These are phyloP conservation scores for Myochromella boudieri DNA, from an alignment of 768 basidiomycete genomes.

Conservation along the genomic window DNA sequence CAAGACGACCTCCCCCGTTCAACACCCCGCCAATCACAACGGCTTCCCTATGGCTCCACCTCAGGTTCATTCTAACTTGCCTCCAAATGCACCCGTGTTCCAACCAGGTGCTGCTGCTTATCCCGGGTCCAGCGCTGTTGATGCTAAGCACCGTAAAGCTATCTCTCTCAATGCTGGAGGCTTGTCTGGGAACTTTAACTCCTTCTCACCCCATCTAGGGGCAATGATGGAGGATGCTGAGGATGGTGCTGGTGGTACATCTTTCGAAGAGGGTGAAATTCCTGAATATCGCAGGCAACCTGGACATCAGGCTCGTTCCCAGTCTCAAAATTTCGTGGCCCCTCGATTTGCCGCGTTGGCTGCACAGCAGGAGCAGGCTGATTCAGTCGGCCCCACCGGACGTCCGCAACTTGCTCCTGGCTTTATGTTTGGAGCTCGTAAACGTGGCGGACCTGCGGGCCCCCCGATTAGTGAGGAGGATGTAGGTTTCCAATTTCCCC, in stretches of 20 bases:
- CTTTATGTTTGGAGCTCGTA: constrained; percentile 85
- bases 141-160: constrained; percentile 80
- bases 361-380: constrained; percentile 67
- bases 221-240: constrained; percentile 84
- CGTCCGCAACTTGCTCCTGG: constrained; percentile 89
- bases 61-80: constrained; percentile 52
- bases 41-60: constrained; percentile 45
- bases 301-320: constrained; percentile 69
- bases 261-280: constrained; percentile 81
- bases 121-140: constrained; percentile 45
- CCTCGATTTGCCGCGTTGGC: constrained; percentile 86
- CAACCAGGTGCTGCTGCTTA: constrained; percentile 66
- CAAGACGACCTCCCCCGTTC: constrained; percentile 77
- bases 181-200: constrained; percentile 61
- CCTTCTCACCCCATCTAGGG: constrained; percentile 78
- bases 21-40: constrained; percentile 42
- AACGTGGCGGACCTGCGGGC: constrained; percentile 54
- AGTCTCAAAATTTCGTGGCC: constrained; percentile 83
- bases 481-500: constrained; percentile 79
- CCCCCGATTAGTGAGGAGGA: constrained; percentile 83
- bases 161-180: constrained; percentile 65
- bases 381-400: constrained; percentile 67
- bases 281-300: constrained; percentile 54
- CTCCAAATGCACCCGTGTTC: constrained; percentile 70
- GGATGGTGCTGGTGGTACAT: constrained; percentile 43